Base-by-base conservation (phyloP, 805 yeast species). In the Grigorovia yakushimaensis region DNA sequence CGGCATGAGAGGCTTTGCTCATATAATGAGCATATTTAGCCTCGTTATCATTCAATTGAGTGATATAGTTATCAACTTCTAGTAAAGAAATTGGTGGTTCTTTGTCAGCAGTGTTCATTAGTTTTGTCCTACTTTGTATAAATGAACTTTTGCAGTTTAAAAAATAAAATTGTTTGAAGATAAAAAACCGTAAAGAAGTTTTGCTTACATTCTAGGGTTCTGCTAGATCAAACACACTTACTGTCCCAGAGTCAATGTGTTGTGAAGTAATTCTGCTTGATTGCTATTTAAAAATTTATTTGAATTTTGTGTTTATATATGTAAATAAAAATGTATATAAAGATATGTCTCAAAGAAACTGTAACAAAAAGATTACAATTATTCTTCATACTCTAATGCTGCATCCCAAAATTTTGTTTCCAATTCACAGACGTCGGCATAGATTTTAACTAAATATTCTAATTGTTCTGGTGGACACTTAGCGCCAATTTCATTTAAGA, bases 1-100 rank as follows among this genome's bases (percentile, higher is more conserved):
- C 96, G 67, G 78, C 79, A 62, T 85, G 94, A 41, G 88, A 79
- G 2, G 95, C 96, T 58, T 82, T 78, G 38, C 89, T 79, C 65
- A 88, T 77, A 62, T 79, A 80, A 67, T 88, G 95, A 19, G 96
- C 94, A 60, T 88, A 88, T 48, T 73, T 72, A 60, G 84, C 77
- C 52, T 82, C 82, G 38, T 70, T 64, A 7, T 69, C 65, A 15
- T 84, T 73, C 57, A 88, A 71, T 42, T 77, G 77, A 17, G 81
- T 79, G 55, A 88, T 86, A 64, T 77, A 88, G 62, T 78, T 86
- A 54, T 78, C 78, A 20, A 93, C 88, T 2, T 82, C 73, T 30
- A 88, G 67, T 23, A 81, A 75, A 47, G 82, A 80, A 41, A 84
- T 74, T 23, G 95, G 93, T 1, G 95, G 83, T 37, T 73, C 71